A percentile compares a stretch with the other conserved stretches of the same genome.
Conservation (phyloP, 2,329 filamentous ascomycete genomes). For the Talaromyces sp. region DNA sequence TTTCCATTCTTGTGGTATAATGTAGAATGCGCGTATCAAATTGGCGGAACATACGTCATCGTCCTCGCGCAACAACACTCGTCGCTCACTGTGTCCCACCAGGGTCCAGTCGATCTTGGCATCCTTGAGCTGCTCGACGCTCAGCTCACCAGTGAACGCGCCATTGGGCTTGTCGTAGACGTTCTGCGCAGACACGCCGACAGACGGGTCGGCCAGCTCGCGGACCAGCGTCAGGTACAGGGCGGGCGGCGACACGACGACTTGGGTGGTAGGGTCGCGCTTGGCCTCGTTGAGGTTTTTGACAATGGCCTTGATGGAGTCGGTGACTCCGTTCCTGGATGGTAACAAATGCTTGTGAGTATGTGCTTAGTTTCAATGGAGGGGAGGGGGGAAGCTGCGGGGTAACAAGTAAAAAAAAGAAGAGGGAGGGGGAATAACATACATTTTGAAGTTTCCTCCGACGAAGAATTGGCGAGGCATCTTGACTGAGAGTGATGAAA, state of each 20-base stretch:
- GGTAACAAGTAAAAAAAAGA: conserved; percentile 34
- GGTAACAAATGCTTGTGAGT: background rate
- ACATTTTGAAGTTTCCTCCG: conserved; percentile 99
- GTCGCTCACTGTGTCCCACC: conserved; percentile 90
- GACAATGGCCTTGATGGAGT: conserved; percentile 88
- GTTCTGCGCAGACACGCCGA: conserved; percentile 92
- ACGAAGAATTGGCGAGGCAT: conserved; percentile 98
- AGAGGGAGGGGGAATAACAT: background rate
- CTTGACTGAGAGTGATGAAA: conserved; percentile 38
- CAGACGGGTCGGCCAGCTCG: conserved; percentile 65
- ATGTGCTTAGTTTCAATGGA: conserved; percentile 12
- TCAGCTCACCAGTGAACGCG: conserved; percentile 96
- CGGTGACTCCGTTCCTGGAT: conserved; percentile 88
- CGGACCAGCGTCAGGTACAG: conserved; percentile 87
- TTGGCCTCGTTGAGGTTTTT: conserved; percentile 79
- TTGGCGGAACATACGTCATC: conserved; percentile 52
- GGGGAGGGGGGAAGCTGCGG: conserved; percentile 18
- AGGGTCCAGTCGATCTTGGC: conserved; percentile 83
- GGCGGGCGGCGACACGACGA: conserved; percentile 85
- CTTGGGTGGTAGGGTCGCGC: conserved; percentile 63
- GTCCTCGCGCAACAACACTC: conserved; percentile 80
- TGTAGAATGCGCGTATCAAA: background rate
- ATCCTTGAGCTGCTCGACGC: conserved; percentile 84
- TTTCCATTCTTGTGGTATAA: background rate
- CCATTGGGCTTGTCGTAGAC: conserved; percentile 96